These are phyloP conservation scores for Coprinopsis cinerea DNA, from an alignment of 768 basidiomycete genomes.

Conservation along the genomic window DNA sequence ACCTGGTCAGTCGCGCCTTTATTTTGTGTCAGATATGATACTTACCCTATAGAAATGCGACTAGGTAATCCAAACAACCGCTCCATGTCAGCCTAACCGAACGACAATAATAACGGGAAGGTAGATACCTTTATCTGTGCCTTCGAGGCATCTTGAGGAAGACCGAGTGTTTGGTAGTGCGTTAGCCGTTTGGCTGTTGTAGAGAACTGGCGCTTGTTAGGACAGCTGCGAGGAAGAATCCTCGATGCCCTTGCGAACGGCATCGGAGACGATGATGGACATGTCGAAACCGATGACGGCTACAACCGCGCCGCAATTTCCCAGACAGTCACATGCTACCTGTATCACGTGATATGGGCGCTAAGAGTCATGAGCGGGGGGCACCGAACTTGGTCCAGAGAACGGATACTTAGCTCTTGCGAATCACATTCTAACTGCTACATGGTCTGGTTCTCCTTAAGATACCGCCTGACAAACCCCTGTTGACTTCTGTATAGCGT, in stretches of 20 bases:
- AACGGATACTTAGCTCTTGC: too few relatives aligned
- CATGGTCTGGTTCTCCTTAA: too few relatives aligned
- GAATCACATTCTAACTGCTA: too few relatives aligned
- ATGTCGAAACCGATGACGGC: too few relatives aligned
- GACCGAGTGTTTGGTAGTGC: constrained; percentile 37
- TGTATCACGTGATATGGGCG: too few relatives aligned
- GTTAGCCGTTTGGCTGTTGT: constrained; percentile 17
- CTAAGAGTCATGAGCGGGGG: too few relatives aligned
- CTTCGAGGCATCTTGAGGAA: constrained; percentile 31
- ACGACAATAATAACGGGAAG: background rate
- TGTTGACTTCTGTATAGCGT: too few relatives aligned
- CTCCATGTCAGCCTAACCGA: background rate
- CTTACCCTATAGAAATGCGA: constrained; percentile 38
- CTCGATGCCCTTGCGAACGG: background rate
- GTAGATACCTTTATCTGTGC: constrained; percentile 36
- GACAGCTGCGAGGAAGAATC: background rate
- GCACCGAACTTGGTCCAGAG: too few relatives aligned
- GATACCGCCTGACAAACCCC: too few relatives aligned
- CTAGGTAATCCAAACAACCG: constrained; percentile 17
- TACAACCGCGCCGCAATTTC: too few relatives aligned
- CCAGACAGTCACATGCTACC: too few relatives aligned
- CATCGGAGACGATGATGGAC: background rate
- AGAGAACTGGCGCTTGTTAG: constrained; percentile 17
- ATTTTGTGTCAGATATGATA: background rate
- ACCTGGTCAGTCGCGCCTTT: background rate